Evolutionary conservation across 257 asterid species (phyloP).

Genomic region (Solanum ossicruentum): DNA sequence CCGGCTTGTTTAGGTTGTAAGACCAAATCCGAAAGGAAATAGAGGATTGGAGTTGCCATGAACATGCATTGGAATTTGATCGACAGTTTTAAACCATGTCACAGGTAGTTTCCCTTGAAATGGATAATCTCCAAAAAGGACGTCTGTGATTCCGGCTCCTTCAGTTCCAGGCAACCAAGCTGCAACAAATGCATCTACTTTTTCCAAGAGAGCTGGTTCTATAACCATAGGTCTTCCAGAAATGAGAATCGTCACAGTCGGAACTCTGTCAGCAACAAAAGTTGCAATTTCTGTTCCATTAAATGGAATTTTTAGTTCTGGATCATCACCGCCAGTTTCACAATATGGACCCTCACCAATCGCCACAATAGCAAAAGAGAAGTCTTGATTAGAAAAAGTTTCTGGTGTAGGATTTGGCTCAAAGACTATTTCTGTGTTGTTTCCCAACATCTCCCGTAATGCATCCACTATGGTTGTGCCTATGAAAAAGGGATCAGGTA

Average conservation of each 20-base stretch:
- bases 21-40: constrained; percentile 71
- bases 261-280: constrained; percentile 37
- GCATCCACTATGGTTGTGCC: constrained; percentile 83
- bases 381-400: constrained; percentile 22
- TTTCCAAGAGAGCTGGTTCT: constrained; percentile 37
- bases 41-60: constrained; percentile 42
- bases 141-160: constrained; percentile 60
- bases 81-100: constrained; percentile 58
- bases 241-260: constrained; percentile 49
- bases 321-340: constrained; percentile 63
- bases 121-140: constrained; percentile 59
- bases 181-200: constrained; percentile 56
- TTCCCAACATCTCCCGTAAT: constrained; percentile 37
- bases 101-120: constrained; percentile 65
- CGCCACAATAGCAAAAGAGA: constrained; percentile 57
- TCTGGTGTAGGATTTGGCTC: constrained; percentile 46
- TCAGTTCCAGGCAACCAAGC: constrained; percentile 94
- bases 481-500: constrained; percentile 1
- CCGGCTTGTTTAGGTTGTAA: constrained; percentile 14
- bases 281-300: constrained; percentile 38
- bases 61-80: constrained; percentile 51
- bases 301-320: constrained; percentile 43
- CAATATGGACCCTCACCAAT: constrained; percentile 77
- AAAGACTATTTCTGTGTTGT: constrained; percentile 42
- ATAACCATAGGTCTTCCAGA: constrained; percentile 71